These are phyloP conservation scores for Amniculicola lignicola DNA, from an alignment of 495 filamentous ascomycete species.

Conservation along the genomic window DNA sequence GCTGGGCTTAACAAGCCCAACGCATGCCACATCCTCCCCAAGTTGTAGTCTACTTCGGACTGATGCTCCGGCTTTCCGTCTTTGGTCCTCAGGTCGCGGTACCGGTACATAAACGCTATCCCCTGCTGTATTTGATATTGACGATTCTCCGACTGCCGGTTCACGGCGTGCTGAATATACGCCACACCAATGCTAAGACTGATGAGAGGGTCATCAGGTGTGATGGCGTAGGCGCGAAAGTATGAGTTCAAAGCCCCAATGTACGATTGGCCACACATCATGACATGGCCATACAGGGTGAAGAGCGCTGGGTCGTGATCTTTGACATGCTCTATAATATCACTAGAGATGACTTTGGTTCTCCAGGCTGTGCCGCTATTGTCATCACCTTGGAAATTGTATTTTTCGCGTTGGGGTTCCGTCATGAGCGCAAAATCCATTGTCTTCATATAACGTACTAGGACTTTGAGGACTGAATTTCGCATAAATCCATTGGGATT, in stretches of 20 bases:
- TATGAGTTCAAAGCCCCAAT: conserved; percentile 86
- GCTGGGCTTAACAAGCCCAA: conserved; percentile 78
- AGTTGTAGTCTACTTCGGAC: conserved; percentile 89
- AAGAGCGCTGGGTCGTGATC: conserved; percentile 66
- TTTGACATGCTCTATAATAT: conserved; percentile 9
- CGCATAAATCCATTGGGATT: conserved; percentile 48
- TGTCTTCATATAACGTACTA: conserved; percentile 84
- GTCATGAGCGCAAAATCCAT: conserved; percentile 64
- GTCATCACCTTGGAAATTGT: conserved; percentile 30
- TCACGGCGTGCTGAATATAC: conserved; percentile 81
- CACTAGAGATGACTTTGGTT: conserved; percentile 1
- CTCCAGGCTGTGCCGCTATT: conserved; percentile 3
- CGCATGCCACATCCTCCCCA: conserved; percentile 74
- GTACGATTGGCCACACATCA: conserved; percentile 72
- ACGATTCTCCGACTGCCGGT: conserved; percentile 82
- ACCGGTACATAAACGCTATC: conserved; percentile 72
- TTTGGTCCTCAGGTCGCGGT: conserved; percentile 58
- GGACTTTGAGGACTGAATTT: conserved; percentile 73
- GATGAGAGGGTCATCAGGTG: conserved; percentile 70
- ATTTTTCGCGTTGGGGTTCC: conserved; percentile 36
- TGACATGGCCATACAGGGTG: conserved; percentile 82
- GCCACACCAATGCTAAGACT: conserved; percentile 70
- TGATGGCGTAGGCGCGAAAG: conserved; percentile 75
- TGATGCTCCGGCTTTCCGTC: conserved; percentile 46
- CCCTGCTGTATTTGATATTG: conserved; percentile 84